Conservation (phyloP, 1,139 yeast genomes). For the Debaryomycetaceae sp. region DNA sequence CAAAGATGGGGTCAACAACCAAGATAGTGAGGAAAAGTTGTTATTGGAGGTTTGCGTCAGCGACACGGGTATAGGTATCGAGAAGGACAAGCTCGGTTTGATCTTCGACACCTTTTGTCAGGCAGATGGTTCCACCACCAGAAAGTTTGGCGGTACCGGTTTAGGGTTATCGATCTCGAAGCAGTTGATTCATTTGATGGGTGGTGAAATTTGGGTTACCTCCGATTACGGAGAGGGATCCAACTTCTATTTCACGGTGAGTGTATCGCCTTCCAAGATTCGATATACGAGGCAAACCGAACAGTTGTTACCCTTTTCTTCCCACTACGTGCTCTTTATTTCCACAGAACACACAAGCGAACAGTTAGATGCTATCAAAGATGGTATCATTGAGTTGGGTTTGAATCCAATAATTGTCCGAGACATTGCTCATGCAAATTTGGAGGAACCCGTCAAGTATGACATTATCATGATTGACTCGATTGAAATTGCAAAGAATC, state of each 20-base stretch:
- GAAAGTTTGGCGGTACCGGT: constrained; percentile 84
- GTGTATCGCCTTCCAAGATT: constrained; percentile 70
- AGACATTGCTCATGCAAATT: constrained; percentile 45
- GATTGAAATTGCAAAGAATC: constrained; percentile 65
- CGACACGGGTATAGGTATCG: constrained; percentile 88
- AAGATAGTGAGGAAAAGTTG: constrained; percentile 48
- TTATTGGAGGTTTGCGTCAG: constrained; percentile 79
- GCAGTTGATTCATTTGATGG: constrained; percentile 83
- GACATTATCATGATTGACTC: constrained; percentile 83
- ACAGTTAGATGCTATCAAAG: constrained; percentile 43
- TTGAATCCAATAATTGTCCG: constrained; percentile 48
- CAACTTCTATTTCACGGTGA: constrained; percentile 72
- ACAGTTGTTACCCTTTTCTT: constrained; percentile 65
- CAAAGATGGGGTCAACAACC: constrained; percentile 17
- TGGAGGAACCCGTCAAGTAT: constrained; percentile 56
- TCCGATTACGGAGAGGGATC: constrained; percentile 81
- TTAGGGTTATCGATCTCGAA: constrained; percentile 83
- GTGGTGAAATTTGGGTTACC: constrained; percentile 87
- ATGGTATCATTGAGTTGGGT: constrained; percentile 40
- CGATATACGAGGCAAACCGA: constrained; percentile 64
- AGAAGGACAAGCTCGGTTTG: constrained; percentile 73
- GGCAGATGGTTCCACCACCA: constrained; percentile 88
- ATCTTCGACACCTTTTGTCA: constrained; percentile 88
- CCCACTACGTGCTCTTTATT: constrained; percentile 66
- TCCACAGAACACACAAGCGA: constrained; percentile 57